phyloP scores from a whole-genome alignment of 2,329 filamentous ascomycete genomes.

The Pseudogymnoascus sp. region DNA sequence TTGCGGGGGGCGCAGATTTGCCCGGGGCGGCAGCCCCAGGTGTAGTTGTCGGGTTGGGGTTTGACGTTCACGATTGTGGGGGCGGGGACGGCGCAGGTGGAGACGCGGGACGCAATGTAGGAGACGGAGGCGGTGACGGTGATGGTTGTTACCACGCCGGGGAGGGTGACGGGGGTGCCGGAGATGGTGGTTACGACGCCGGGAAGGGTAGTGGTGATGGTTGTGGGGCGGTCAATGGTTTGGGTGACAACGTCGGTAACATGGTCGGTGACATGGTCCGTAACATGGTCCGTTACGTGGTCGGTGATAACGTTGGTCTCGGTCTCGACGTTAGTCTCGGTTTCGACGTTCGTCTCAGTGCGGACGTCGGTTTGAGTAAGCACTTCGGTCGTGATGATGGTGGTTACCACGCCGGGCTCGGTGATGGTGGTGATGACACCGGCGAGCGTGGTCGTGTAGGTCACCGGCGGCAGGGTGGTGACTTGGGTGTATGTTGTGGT shows the following conservation, averaged over 20 bases:
- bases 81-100: neutral
- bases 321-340: neutral
- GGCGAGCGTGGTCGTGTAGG: neutral
- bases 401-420: slow-evolving; percentile 1
- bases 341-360: neutral
- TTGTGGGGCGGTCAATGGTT: slow-evolving; percentile 6
- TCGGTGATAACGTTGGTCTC: slow-evolving; percentile 6
- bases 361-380: neutral
- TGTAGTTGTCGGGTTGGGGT: slow-evolving; percentile 20
- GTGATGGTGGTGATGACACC: neutral
- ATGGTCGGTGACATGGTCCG: slow-evolving; percentile 10
- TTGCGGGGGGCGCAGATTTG: slow-evolving; percentile 34
- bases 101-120: neutral
- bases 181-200: slow-evolving; percentile 13
- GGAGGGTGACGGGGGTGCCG: slow-evolving; percentile 4
- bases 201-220: slow-evolving; percentile 10
- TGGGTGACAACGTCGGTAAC: slow-evolving; percentile 11
- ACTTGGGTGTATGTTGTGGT: neutral
- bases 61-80: neutral
- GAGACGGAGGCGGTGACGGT: slow-evolving; percentile 10
- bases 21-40: slow-evolving; percentile 38
- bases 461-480: neutral
- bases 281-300: neutral
- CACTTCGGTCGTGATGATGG: neutral
- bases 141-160: slow-evolving; percentile 9